Evolutionary conservation across 768 basidiomycete species (phyloP), one percentile per base, ranked within the genome.

Genomic region (Psilocybe tampanensis): DNA sequence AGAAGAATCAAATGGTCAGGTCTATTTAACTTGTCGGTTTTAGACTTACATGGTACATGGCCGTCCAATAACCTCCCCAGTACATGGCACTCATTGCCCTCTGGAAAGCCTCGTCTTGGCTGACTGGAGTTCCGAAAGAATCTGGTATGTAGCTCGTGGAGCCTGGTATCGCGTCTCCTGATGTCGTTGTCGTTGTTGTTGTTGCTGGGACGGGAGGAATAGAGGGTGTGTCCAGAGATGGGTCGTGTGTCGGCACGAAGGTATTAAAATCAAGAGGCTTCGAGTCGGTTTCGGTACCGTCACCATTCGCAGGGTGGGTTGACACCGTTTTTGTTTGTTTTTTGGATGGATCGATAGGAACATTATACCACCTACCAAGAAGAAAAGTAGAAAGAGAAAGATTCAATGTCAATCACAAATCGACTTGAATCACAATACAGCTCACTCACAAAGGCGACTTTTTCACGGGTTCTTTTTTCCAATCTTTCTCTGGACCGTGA

Each of bases 21-120:
- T 18, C 41, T 45, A 23, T 49, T 18, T 29, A 39, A 13, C 56
- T 11, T 32, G 18, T n/a, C n/a, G n/a, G n/a, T n/a, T n/a, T n/a
- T n/a, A n/a, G n/a, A n/a, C 84, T 47, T 63, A 90, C 91, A 68
- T 93, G 87, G 66, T 92, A 93, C 45, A 92, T 80, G 1, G 90
- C 90, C 2, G 90, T 91, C 90, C 91, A 94, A 68, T 93, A 94
- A 18, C 91, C 92, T 21, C 80, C 78, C 91, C 92, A 93, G 68
- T 93, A 94, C 85, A 89, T 92, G 17, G 92, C 90, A 26, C 79
- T 81, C 65, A 92, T 62, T 4, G 90, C 92, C 47, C 85, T 84
- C 22, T 79, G 76, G 70, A 93, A 93, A 1, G 90, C 90, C 64
- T 93, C 89, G 59, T 93, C 89, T 62, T 81, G 84, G 60, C 77